Conservation (phyloP, 1,139 yeast species). For the Taphrina deformans region DNA sequence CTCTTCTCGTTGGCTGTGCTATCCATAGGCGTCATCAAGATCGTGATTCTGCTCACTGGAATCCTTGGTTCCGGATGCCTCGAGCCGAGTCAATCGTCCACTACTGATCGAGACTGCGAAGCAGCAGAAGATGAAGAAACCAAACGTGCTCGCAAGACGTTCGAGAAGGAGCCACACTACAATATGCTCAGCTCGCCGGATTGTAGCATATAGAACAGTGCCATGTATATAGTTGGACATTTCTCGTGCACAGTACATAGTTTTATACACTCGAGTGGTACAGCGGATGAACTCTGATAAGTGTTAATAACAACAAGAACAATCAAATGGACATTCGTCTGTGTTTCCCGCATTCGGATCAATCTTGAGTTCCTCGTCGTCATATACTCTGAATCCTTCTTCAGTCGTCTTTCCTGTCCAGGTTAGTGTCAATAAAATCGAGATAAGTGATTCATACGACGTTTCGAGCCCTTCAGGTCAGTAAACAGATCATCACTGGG, state of each 20-base stretch:
- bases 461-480: constrained; percentile 31
- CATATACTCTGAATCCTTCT: constrained; percentile 34
- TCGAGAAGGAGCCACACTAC: neutral
- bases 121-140: neutral
- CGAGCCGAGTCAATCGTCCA: neutral
- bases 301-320: constrained; percentile 17
- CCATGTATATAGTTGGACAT: too few relatives aligned
- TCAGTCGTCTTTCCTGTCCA: constrained; percentile 33
- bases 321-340: constrained; percentile 34
- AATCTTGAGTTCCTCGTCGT: constrained; percentile 33
- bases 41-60: neutral
- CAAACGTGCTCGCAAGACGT: neutral
- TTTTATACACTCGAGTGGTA: too few relatives aligned
- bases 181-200: neutral
- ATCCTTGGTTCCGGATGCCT: neutral
- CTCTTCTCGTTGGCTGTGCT: neutral
- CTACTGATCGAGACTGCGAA: neutral
- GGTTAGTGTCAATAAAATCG: neutral
- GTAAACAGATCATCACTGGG: constrained; percentile 26
- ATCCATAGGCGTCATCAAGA: neutral
- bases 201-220: neutral
- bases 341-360: constrained; percentile 33
- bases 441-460: constrained; percentile 14
- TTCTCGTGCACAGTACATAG: too few relatives aligned
- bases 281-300: too few relatives aligned